A percentile compares a stretch with the other conserved stretches of the same genome.
Conservation (phyloP, 1,284 basidiomycete species). For the Ganoderma sinense region DNA sequence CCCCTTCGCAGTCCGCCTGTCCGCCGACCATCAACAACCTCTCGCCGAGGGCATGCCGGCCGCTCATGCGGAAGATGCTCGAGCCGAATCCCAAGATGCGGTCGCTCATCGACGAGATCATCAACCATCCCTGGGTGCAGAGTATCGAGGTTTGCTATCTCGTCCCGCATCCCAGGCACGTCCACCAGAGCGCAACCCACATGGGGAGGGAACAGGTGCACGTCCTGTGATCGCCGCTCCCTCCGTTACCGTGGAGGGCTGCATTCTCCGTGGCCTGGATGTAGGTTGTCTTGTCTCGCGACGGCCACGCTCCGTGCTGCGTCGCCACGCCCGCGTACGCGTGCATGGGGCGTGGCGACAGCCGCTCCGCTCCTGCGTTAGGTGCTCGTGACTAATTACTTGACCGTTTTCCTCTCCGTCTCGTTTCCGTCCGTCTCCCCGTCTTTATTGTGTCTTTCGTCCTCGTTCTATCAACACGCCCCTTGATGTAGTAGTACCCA, state of each 20-base stretch:
- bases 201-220: conserved; percentile 40
- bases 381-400: conserved; percentile 17
- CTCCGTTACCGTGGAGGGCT: background rate
- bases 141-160: conserved; percentile 80
- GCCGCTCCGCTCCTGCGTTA: conserved; percentile 10
- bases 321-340: conserved; percentile 5
- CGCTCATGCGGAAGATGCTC: conserved; percentile 92
- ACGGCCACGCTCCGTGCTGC: background rate
- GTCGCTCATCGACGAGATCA: conserved; percentile 83
- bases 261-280: conserved; percentile 4
- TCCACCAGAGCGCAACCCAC: conserved; percentile 53
- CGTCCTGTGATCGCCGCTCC: conserved; percentile 7
- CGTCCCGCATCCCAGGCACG: conserved; percentile 65
- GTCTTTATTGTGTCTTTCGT: conserved; percentile 30
- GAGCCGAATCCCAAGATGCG: conserved; percentile 92
- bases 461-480: conserved; percentile 21
- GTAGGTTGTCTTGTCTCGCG: background rate
- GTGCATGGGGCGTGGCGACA: conserved; percentile 7
- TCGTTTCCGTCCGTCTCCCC: conserved; percentile 17
- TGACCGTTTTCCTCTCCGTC: conserved; percentile 10
- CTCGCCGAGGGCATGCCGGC: conserved; percentile 86
- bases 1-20: conserved; percentile 51
- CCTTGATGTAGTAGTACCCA: conserved; percentile 40
- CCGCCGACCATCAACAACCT: conserved; percentile 89
- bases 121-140: conserved; percentile 86